Evolutionary conservation across 768 basidiomycete species (phyloP), one percentile per base, ranked within the genome.

Genomic region (Pleurotus pulmonarius): DNA sequence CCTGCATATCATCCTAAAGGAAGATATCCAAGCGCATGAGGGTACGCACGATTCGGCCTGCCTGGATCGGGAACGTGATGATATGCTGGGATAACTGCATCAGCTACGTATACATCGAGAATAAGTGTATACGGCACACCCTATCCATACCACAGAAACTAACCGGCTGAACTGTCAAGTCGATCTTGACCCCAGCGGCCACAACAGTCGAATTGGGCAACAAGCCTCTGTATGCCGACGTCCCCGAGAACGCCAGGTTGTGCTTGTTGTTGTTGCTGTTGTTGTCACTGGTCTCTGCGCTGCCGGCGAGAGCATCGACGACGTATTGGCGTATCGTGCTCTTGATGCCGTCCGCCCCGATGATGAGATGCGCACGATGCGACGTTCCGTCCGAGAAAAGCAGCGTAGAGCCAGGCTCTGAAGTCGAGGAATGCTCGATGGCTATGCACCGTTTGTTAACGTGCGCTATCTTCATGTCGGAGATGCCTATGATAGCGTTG

Each of bases 301-400:
- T 63, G n/a, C 67, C 70, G 2, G 68, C 61, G 2, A 34, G 29
- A 34, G 29, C 9, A 11, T 34, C 29, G 29, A 34, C 29, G 13
- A 83, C 74, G 49, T 67, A 69, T 40, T 59, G 59, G 39, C 82
- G 76, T 15, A 74, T 65, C 3, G 65, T 60, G 59, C 83, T 84
- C 67, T 80, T 84, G 49, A 78, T 70, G 6, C 82, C 82, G 57
- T 83, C 81, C 3, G 78, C 77, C 60, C 79, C 81, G 39, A 85
- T 68, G 4, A 83, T 71, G 4, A 83, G 62, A 56, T 82, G 78
- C 3, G 79, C 68, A 58, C 75, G 73, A 56, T 77, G 67, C 0
- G 66, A 71, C 11, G 75, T 77, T 5, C 78, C 78, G 58, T 85
- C 83, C 5, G 73, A 61, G 58, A 85, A 86, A 22, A 73, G 68